Evolutionary conservation across 2,329 filamentous ascomycete species (phyloP).

Genomic region (Leptosphaerulina australis): DNA sequence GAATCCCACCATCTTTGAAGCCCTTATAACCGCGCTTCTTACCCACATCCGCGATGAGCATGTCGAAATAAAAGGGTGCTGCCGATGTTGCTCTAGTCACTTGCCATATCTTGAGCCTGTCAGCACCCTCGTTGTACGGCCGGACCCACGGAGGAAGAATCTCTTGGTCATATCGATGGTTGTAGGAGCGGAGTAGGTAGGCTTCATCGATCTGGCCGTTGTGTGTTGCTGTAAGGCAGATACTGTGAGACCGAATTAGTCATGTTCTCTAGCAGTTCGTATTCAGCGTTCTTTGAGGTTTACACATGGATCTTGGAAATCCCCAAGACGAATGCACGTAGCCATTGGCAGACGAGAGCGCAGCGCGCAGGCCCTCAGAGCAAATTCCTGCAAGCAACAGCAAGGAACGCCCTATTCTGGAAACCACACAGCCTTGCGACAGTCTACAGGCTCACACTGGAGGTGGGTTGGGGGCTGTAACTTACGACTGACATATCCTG

Average conservation of each 20-base stretch:
- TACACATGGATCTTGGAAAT: no score
- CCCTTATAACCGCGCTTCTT: conserved; percentile 45
- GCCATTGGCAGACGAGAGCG: neutral
- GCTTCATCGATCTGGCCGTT: conserved; percentile 55
- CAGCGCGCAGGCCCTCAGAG: neutral
- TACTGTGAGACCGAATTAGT: conserved; percentile 34
- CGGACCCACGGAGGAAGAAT: conserved; percentile 54
- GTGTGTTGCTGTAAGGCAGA: conserved; percentile 58
- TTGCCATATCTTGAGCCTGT: conserved; percentile 57
- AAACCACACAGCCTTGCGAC: neutral
- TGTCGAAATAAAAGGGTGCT: conserved; percentile 60
- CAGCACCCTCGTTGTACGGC: conserved; percentile 56
- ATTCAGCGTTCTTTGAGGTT: no score
- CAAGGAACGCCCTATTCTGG: neutral
- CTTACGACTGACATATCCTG: conserved; percentile 49
- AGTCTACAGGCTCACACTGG: neutral
- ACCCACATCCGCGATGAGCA: conserved; percentile 53
- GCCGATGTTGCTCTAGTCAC: conserved; percentile 60
- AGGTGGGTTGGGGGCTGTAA: neutral
- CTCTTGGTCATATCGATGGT: conserved; percentile 52
- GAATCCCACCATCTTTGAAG: conserved; percentile 59
- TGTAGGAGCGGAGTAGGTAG: conserved; percentile 57
- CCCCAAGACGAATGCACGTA: neutral
- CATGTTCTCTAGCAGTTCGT: no score
- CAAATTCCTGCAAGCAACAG: neutral